Base-by-base conservation (phyloP, 257 asterid genomes). In the Verbascum thapsus region DNA sequence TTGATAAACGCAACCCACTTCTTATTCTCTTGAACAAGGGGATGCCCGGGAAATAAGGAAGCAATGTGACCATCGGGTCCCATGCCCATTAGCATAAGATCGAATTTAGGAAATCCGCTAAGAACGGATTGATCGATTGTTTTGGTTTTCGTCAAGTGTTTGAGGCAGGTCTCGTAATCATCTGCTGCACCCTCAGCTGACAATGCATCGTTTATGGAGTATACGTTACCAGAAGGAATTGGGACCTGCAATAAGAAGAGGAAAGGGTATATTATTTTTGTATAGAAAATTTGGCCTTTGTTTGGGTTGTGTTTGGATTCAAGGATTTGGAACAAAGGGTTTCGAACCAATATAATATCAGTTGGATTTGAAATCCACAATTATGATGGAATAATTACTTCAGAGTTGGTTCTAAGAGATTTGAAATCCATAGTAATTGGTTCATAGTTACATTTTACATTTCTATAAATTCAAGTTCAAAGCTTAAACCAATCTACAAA, bases 61-160 rank as follows among this genome's bases (percentile, higher is more conserved):
- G 99, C 99, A 12, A 89, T 72, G 69, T 92, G 99, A 19, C 99
- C 99, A 19, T 92, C 96, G 0, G 97, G 97, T 11, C 97, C 99
- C 96, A 92, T 92, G 18, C 99, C 97, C 79, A 92, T 70, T 23
- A 89, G 85, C 94, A 89, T 81, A 38, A 85, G 87, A 63, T 92
- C 99, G 53, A 92, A 89, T 73, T 85, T 90, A 10, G 97, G 99
- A 64, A 89, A 82, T n/a, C 88, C 83, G 16, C 56, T 80, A 18
- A 35, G 70, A 23, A 75, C 61, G 11, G 96, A 92, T 17, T 64
- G 73, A 65, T 78, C 76, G 30, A 92, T 63, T 47, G 69, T 76
- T 63, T 78, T 80, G 37, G 53, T 76, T 23, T 76, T 78, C 41
- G 85, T 87, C 73, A 92, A 67, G 64, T 92, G 94, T 76, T 80